Base-by-base conservation (phyloP, 2,329 filamentous ascomycete species). In the Bisporella sp. region DNA sequence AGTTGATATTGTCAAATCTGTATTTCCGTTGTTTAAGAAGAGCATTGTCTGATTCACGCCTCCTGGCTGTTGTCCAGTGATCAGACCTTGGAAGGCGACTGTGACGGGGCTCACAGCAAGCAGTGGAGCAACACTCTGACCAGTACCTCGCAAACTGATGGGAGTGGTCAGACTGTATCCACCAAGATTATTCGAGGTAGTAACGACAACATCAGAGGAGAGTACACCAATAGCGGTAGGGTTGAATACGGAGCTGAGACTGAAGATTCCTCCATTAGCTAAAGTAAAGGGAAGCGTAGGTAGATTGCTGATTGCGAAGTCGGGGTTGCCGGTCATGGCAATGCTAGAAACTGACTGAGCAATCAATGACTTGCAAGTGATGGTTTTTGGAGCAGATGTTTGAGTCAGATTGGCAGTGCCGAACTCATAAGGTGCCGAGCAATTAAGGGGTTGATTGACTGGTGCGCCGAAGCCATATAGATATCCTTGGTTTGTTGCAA, bases 1-100 rank as follows among this genome's bases (percentile, higher is more conserved):
- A 56, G 66, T 62, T 0, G 62, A 61, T 4, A 82, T 68, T 0
- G 68, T 70, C 3, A 82, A 66, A 0, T 62, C 49, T 0, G 66
- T 61, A 47, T 74, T 73, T 31, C 79, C 79, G 5, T 70, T 61
- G 54, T 82, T 82, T 52, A 64, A 66, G 39, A 81, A 63, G 1
- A 78, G 62, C 4, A 75, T 62, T 0, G 69, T 71, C 54, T 79
- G 69, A 4, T 66, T 63, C 1, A 68, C 62, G 1, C 68, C 71
- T 2, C 66, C 63, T 5, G 63, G 49, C 4, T 68, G 64, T 0
- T 68, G 60, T 0, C 73, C 75, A 1, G 71, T 68, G 31, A 81
- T 70, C 3, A 77, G 67, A 7, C 73, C 70, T 3, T 69, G 66
- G 56, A 81, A 82, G 0, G 72, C 70, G 4, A 82, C 56, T 0